Evolutionary conservation across 345 rosid genomes (phyloP).

Genomic region (Eucalyptus regnans): DNA sequence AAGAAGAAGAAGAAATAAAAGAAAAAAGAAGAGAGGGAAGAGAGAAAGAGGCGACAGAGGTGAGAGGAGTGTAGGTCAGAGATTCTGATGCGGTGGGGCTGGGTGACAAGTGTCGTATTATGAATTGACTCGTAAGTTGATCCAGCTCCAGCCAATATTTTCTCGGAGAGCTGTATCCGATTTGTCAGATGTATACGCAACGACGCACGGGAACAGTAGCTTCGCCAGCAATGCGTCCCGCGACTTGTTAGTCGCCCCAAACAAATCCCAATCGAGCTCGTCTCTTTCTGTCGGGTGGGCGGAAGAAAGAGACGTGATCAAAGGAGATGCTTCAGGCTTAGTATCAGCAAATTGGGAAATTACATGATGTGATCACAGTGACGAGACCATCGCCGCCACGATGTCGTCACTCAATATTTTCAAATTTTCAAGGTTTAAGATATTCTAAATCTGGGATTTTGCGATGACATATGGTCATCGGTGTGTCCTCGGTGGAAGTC

Average conservation of each 20-base stretch:
- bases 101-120: too few relatives aligned
- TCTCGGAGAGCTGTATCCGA: accelerated
- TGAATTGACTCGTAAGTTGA: too few relatives aligned
- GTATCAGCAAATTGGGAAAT: not conserved
- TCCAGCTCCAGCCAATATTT: too few relatives aligned
- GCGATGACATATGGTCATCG: not conserved
- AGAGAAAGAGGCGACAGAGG: too few relatives aligned
- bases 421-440: not conserved
- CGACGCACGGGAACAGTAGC: not conserved
- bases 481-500: not conserved
- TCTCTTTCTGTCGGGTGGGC: not conserved
- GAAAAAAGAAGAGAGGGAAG: too few relatives aligned
- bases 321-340: not conserved
- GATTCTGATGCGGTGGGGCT: too few relatives aligned
- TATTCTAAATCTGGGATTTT: not conserved
- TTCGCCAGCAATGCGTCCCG: not conserved
- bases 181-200: not conserved
- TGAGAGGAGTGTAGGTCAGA: too few relatives aligned
- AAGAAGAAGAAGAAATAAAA: too few relatives aligned
- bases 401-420: not conserved
- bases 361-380: not conserved
- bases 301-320: not conserved
- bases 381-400: not conserved
- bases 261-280: not conserved
- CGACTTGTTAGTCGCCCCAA: not conserved